Evolutionary conservation across 495 filamentous ascomycete genomes (phyloP).

Genomic region (Lasiosphaeria ovina): DNA sequence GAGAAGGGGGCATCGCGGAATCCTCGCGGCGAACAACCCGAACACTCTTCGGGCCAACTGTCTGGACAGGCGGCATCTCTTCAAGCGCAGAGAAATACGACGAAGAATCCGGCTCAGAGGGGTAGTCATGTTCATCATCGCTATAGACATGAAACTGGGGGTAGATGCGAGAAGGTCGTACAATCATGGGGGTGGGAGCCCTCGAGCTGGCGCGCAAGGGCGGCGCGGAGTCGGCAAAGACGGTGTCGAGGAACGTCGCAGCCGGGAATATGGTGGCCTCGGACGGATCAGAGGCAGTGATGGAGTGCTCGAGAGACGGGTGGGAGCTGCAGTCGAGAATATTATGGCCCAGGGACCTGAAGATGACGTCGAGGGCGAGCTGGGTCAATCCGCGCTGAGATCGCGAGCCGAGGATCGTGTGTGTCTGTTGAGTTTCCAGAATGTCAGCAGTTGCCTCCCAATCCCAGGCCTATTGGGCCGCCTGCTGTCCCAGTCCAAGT

Average conservation of each 20-base stretch:
- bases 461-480: constrained; percentile 7
- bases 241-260: constrained; percentile 71
- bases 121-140: background rate
- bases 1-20: constrained; percentile 21
- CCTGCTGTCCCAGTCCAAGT: background rate
- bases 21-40: constrained; percentile 40
- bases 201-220: constrained; percentile 63
- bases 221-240: constrained; percentile 64
- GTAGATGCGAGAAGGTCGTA: constrained; percentile 49
- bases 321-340: constrained; percentile 61
- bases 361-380: constrained; percentile 85
- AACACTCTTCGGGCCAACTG: constrained; percentile 34
- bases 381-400: constrained; percentile 86
- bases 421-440: constrained; percentile 59
- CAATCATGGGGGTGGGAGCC: constrained; percentile 78
- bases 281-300: constrained; percentile 73
- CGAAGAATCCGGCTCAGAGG: background rate
- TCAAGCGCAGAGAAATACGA: background rate
- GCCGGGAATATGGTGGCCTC: constrained; percentile 82
- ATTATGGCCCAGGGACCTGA: constrained; percentile 68
- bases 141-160: background rate
- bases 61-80: background rate
- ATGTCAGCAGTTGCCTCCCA: constrained; percentile 21
- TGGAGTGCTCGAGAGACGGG: constrained; percentile 63
- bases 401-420: constrained; percentile 92